Percentiles rank a stretch among this genome's conserved stretches.
phyloP scores from a whole-genome alignment of 306 rosid genomes.

The Castanospermum australe region DNA sequence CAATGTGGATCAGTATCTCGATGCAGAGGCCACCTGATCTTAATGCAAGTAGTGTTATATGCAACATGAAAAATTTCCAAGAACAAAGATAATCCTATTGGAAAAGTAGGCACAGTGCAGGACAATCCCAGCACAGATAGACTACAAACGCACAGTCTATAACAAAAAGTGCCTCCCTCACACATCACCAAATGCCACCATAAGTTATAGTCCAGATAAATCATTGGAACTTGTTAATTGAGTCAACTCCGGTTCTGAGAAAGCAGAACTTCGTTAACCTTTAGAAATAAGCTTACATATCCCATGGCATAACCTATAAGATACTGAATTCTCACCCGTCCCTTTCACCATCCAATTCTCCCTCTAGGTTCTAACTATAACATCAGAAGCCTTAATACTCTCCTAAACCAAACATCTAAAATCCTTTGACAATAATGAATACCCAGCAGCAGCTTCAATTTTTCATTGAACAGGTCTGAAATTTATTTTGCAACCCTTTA shows the following conservation, averaged over 20 bases:
- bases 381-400: not conserved
- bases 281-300: not conserved
- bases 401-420: not conserved
- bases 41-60: constrained; percentile 11
- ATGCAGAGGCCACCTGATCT: not conserved
- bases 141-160: not conserved
- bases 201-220: not conserved
- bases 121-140: not conserved
- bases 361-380: not conserved
- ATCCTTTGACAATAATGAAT: not conserved
- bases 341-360: not conserved
- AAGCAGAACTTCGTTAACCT: not conserved
- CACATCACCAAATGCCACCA: not conserved
- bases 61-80: not conserved
- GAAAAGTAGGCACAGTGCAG: not conserved
- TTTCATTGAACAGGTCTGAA: not conserved
- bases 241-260: not conserved
- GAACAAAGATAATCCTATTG: constrained; percentile 5
- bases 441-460: not conserved
- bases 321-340: not conserved
- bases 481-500: not conserved
- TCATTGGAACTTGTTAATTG: not conserved
- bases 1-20: not conserved
- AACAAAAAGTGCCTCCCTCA: not conserved
- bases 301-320: not conserved